A percentile compares a stretch with the other conserved stretches of the same genome.
phyloP scores from a whole-genome alignment of 305 asterid genomes.

The Solanum hybrid region DNA sequence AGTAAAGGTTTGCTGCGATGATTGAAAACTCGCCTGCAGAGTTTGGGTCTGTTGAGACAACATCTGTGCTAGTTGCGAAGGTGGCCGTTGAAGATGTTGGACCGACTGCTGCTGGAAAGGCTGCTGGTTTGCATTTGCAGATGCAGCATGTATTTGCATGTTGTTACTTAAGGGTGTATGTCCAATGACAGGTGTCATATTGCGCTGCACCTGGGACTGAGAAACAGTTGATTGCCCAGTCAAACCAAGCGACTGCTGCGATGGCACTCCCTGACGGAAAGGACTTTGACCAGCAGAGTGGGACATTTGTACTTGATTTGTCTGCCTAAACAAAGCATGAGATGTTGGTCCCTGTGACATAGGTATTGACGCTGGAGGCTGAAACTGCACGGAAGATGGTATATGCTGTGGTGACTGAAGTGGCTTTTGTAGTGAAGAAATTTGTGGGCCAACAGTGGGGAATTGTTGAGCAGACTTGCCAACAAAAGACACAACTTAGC shows the following conservation, averaged over 20 bases:
- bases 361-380: slow-evolving; percentile 31
- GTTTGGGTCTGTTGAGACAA: slow-evolving; percentile 90
- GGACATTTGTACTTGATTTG: slow-evolving; percentile 44
- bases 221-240: slow-evolving; percentile 41
- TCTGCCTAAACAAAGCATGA: slow-evolving; percentile 44
- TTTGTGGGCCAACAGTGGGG: slow-evolving; percentile 23
- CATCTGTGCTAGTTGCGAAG: slow-evolving; percentile 86
- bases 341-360: slow-evolving; percentile 35
- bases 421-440: slow-evolving; percentile 51
- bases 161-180: slow-evolving; percentile 31
- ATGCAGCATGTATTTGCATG: slow-evolving; percentile 3
- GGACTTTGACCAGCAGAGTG: slow-evolving; percentile 38
- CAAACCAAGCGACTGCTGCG: slow-evolving; percentile 39
- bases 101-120: slow-evolving; percentile 31
- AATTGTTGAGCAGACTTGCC: slow-evolving; percentile 1
- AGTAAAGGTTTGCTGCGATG: slow-evolving; percentile 75
- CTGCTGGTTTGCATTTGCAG: slow-evolving; percentile 37
- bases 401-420: slow-evolving; percentile 45
- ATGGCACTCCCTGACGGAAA: slow-evolving; percentile 36
- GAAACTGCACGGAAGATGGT: slow-evolving; percentile 42
- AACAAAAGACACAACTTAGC: not conserved
- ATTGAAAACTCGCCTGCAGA: slow-evolving; percentile 87
- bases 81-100: slow-evolving; percentile 46
- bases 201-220: slow-evolving; percentile 50
- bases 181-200: slow-evolving; percentile 32